Evolutionary conservation across 495 filamentous ascomycete species (phyloP).

Genomic region (Penicillium macrosclerotiorum): DNA sequence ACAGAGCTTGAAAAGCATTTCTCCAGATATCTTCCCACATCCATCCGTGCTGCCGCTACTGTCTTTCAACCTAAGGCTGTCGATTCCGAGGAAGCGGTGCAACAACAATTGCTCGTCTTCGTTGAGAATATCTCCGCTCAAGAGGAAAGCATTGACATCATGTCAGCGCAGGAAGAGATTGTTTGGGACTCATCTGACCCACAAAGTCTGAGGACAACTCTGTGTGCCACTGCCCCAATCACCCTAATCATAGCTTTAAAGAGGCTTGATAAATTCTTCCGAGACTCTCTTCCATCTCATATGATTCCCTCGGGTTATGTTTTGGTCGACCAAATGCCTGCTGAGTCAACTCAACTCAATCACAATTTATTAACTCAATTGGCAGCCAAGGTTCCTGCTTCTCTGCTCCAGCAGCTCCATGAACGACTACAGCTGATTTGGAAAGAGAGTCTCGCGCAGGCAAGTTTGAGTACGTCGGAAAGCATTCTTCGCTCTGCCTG

Average conservation of each 20-base stretch:
- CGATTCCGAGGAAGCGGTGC: not conserved
- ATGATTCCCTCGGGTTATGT: slow-evolving; percentile 41
- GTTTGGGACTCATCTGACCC: slow-evolving; percentile 1
- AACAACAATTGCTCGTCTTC: slow-evolving; percentile 27
- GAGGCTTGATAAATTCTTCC: slow-evolving; percentile 35
- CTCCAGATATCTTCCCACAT: slow-evolving; percentile 23
- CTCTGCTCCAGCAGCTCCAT: slow-evolving; percentile 18
- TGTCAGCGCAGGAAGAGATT: slow-evolving; percentile 19
- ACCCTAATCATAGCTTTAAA: slow-evolving; percentile 27
- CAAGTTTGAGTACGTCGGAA: slow-evolving; percentile 32
- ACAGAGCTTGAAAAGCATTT: slow-evolving; percentile 32
- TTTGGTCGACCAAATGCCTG: slow-evolving; percentile 29
- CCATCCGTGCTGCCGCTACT: slow-evolving; percentile 23
- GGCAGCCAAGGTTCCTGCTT: slow-evolving; percentile 21
- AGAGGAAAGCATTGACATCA: slow-evolving; percentile 23
- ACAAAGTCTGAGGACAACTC: slow-evolving; percentile 1
- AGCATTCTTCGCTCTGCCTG: slow-evolving; percentile 42
- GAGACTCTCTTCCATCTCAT: slow-evolving; percentile 37
- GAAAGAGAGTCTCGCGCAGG: slow-evolving; percentile 17
- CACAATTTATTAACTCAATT: slow-evolving; percentile 25
- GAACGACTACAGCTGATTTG: slow-evolving; percentile 23
- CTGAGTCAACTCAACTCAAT: slow-evolving; percentile 19
- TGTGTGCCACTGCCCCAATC: slow-evolving; percentile 19
- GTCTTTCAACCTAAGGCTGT: slow-evolving; percentile 19
- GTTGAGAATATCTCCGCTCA: slow-evolving; percentile 23